Percentiles rank a stretch among this genome's conserved stretches.
These are phyloP conservation scores for Leccinum subgranulosum DNA, from an alignment of 768 basidiomycete species.

Conservation along the genomic window DNA sequence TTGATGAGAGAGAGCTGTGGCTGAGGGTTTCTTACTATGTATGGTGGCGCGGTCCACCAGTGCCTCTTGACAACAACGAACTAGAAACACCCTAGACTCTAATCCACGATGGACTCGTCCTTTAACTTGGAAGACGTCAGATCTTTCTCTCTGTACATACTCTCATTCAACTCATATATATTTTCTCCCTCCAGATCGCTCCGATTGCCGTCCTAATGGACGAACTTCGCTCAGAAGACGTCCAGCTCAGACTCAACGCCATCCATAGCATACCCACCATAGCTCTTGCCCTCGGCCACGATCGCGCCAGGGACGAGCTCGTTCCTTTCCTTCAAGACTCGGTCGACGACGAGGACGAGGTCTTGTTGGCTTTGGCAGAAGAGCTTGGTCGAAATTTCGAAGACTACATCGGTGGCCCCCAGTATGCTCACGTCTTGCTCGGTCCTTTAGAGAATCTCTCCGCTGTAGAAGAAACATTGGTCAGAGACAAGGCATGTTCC, in stretches of 20 bases:
- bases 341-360: slow-evolving; percentile 99
- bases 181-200: slow-evolving; percentile 58
- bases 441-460: slow-evolving; percentile 94
- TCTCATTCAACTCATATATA: slow-evolving; percentile 13
- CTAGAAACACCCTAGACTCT: not conserved
- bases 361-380: slow-evolving; percentile 91
- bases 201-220: slow-evolving; percentile 98
- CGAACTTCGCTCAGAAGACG: slow-evolving; percentile 96
- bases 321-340: slow-evolving; percentile 97
- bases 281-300: slow-evolving; percentile 91
- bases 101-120: slow-evolving; percentile 57
- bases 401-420: slow-evolving; percentile 90
- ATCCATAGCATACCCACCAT: slow-evolving; percentile 98
- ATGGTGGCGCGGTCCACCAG: slow-evolving; percentile 18
- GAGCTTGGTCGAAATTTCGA: slow-evolving; percentile 91
- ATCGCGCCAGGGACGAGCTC: slow-evolving; percentile 93
- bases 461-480: slow-evolving; percentile 95
- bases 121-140: slow-evolving; percentile 69
- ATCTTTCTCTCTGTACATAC: slow-evolving; percentile 8
- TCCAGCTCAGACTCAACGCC: slow-evolving; percentile 91
- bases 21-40: slow-evolving; percentile 6
- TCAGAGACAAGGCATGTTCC: slow-evolving; percentile 84
- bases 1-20: not conserved
- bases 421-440: slow-evolving; percentile 81
- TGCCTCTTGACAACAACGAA: not conserved